Evolutionary conservation across 805 yeast species (phyloP), one percentile per base, ranked within the genome.

Genomic region (Nakazawaea sp.): DNA sequence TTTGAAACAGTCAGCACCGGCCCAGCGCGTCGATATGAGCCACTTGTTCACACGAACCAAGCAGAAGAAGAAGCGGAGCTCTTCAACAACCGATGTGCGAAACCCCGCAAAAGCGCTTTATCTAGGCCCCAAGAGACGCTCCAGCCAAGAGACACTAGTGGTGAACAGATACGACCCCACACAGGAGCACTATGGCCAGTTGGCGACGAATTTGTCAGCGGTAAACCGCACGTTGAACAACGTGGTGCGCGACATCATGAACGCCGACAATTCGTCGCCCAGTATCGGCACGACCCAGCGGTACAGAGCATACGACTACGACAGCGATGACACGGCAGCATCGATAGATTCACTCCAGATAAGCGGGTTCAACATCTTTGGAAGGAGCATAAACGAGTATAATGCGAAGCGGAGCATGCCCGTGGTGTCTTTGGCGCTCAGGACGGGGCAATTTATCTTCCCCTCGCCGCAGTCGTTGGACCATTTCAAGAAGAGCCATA

Each of bases 381-480:
- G 38, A 8, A 30, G 30, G 28, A 12, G 9, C 13, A 12, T 39
- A 7, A 27, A 34, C 26, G 29, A 30, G 20, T 55, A 26, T 27
- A 40, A 40, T 17, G 19, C 40, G 17, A 40, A 36, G 28, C 35
- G 45, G 20, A 32, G 8, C 6, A 32, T 44, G 39, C 43, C 45
- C 4, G 8, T 40, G 10, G 35, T 37, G 20, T 29, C 42, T 4
- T 33, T 38, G 30, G 25, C 42, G 8, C 43, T 44, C 28, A 35
- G 35, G n/a, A n/a, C 38, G 11, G 47, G 47, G 2, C 35, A 21
- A n/a, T 32, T 40, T 18, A 27, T 44, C 9, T 44, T 44, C 29
- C 42, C 47, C 3, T 42, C 47, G 0, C 28, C 31, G 25, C 33
- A 32, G 16, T 33, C 45, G 5, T 21, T 44, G 15, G 41, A 33